Conservation (phyloP, 208 protist genomes). For the Endotrypanum monterogeii region DNA sequence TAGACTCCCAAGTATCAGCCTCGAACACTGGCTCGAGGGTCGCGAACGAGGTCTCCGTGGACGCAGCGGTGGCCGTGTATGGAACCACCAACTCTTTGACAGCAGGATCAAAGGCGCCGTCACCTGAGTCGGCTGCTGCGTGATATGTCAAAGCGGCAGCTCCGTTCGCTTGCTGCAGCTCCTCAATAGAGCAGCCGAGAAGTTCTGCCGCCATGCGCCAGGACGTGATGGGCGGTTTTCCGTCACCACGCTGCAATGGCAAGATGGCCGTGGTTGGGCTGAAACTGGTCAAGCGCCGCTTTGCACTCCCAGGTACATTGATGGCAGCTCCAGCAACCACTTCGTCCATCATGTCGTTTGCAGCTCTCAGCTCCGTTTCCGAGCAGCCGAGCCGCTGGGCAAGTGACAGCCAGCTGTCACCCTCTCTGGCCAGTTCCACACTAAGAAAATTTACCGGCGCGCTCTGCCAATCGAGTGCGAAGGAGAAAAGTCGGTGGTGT, state of each 20-base stretch:
- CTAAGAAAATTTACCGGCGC: slow-evolving; percentile 63
- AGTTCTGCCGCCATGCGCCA: slow-evolving; percentile 75
- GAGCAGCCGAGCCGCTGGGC: slow-evolving; percentile 60
- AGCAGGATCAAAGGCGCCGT: slow-evolving; percentile 52
- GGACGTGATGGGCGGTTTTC: slow-evolving; percentile 25
- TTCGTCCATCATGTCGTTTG: slow-evolving; percentile 45
- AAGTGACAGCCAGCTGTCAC: slow-evolving; percentile 68
- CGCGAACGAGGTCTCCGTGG: slow-evolving; percentile 50
- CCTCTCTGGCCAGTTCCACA: slow-evolving; percentile 45
- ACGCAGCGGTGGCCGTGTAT: slow-evolving; percentile 44
- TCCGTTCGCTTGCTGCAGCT: slow-evolving; percentile 83
- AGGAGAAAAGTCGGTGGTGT: slow-evolving; percentile 91
- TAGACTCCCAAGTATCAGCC: slow-evolving; percentile 54
- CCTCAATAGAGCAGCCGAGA: slow-evolving; percentile 80
- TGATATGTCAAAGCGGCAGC: slow-evolving; percentile 62
- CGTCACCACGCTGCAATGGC: slow-evolving; percentile 36
- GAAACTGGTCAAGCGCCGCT: slow-evolving; percentile 58
- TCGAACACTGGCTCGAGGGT: slow-evolving; percentile 55
- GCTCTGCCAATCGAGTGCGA: slow-evolving; percentile 89
- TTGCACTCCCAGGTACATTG: slow-evolving; percentile 52
- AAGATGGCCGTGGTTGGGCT: slow-evolving; percentile 46
- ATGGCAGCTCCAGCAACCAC: slow-evolving; percentile 47
- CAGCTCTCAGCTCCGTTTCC: slow-evolving; percentile 42
- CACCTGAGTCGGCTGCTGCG: slow-evolving; percentile 26
- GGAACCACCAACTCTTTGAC: slow-evolving; percentile 70